phyloP scores from a whole-genome alignment of 2,329 filamentous ascomycete species.

The Paecilomyces formosus region DNA sequence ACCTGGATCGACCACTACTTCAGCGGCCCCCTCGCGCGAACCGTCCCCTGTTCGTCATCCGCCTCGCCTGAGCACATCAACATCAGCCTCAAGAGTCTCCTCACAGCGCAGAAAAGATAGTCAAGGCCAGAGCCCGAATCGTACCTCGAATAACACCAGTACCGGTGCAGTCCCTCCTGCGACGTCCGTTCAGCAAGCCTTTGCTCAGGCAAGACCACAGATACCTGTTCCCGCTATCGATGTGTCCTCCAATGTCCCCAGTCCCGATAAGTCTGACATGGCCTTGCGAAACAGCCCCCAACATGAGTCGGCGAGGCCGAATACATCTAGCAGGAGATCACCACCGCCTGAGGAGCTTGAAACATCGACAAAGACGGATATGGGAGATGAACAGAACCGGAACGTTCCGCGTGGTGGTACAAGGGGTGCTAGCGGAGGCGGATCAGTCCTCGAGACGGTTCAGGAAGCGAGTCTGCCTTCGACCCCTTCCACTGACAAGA shows the following conservation, averaged over 20 bases:
- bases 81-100: conserved; percentile 20
- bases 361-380: conserved; percentile 31
- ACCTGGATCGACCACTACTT: conserved; percentile 35
- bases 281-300: conserved; percentile 10
- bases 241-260: conserved; percentile 51
- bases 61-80: conserved; percentile 21
- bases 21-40: conserved; percentile 43
- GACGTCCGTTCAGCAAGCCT: conserved; percentile 56
- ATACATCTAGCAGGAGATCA: conserved; percentile 28
- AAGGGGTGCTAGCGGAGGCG: conserved; percentile 52
- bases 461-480: conserved; percentile 78
- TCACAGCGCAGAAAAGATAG: conserved; percentile 60
- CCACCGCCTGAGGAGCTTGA: conserved; percentile 15
- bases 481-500: conserved; percentile 49
- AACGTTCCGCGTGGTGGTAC: conserved; percentile 39
- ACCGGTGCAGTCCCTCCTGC: conserved; percentile 36
- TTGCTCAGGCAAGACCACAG: conserved; percentile 56
- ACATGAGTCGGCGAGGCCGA: conserved; percentile 22
- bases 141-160: conserved; percentile 38
- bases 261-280: conserved; percentile 55
- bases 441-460: conserved; percentile 73
- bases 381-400: conserved; percentile 34
- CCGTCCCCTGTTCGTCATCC: conserved; percentile 36
- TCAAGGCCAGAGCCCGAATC: conserved; percentile 57
- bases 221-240: conserved; percentile 58